A percentile compares a stretch with the other conserved stretches of the same genome.
These are phyloP conservation scores for Castanea crenata DNA, from an alignment of 306 rosid genomes.

Conservation along the genomic window DNA sequence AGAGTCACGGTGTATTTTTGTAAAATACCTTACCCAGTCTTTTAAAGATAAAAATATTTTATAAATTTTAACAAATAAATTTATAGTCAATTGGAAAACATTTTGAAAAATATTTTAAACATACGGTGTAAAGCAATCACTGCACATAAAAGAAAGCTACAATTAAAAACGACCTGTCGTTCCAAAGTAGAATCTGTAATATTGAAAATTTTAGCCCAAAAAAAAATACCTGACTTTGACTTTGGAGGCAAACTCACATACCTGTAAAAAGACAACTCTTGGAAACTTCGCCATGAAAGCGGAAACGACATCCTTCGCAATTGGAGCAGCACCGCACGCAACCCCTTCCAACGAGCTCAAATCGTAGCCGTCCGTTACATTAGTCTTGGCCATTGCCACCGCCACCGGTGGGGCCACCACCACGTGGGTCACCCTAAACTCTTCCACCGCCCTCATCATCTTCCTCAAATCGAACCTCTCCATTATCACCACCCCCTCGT, in stretches of 20 bases:
- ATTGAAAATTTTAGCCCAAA: too few relatives aligned
- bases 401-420: constrained; percentile 39
- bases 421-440: constrained; percentile 35
- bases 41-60: too few relatives aligned
- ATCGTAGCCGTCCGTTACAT: constrained; percentile 23
- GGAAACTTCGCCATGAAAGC: constrained; percentile 44
- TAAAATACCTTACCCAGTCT: too few relatives aligned
- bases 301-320: constrained; percentile 26
- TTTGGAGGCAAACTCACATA: not conserved
- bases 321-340: constrained; percentile 42
- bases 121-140: too few relatives aligned
- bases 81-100: too few relatives aligned
- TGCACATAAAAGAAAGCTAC: too few relatives aligned
- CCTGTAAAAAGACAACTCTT: constrained; percentile 18
- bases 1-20: too few relatives aligned
- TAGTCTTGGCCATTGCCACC: constrained; percentile 36
- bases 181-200: too few relatives aligned
- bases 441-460: constrained; percentile 44
- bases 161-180: too few relatives aligned
- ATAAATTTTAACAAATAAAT: too few relatives aligned
- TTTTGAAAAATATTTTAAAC: too few relatives aligned
- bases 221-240: too few relatives aligned
- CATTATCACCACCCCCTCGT: constrained; percentile 46
- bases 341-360: constrained; percentile 33
- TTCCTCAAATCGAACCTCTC: constrained; percentile 33